Evolutionary conservation across 106 monocot species (phyloP).

Genomic region (Dioscorea alata): DNA sequence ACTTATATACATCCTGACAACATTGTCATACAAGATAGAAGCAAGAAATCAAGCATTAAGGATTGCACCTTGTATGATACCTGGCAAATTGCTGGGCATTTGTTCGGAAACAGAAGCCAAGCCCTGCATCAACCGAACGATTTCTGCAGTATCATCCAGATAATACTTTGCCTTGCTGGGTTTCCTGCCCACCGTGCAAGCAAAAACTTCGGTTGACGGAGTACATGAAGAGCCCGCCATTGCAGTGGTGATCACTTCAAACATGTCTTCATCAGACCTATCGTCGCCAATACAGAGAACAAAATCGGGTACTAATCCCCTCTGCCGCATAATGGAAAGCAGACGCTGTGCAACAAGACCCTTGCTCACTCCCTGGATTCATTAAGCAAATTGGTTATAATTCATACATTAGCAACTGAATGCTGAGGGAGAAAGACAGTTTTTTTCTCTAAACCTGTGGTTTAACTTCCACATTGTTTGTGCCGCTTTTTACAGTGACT

Average conservation of each 20-base stretch:
- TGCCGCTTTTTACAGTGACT: conserved; percentile 56
- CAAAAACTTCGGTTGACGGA: conserved; percentile 47
- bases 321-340: conserved; percentile 42
- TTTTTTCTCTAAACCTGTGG: conserved; percentile 34
- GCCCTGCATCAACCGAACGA: conserved; percentile 51
- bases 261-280: conserved; percentile 70
- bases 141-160: conserved; percentile 56
- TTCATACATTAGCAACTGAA: too few relatives aligned
- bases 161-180: conserved; percentile 78
- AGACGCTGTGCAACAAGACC: conserved; percentile 41
- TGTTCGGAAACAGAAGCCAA: conserved; percentile 54
- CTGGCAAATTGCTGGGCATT: neutral
- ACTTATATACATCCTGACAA: too few relatives aligned
- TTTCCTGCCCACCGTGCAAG: conserved; percentile 54
- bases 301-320: conserved; percentile 36
- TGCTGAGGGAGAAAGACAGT: too few relatives aligned
- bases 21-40: too few relatives aligned
- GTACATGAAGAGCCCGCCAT: conserved; percentile 16
- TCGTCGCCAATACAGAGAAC: conserved; percentile 68
- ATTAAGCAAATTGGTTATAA: too few relatives aligned
- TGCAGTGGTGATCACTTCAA: conserved; percentile 48
- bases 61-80: too few relatives aligned
- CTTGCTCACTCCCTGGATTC: conserved; percentile 59
- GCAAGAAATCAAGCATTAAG: too few relatives aligned
- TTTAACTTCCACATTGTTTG: conserved; percentile 54